phyloP scores from a whole-genome alignment of 192 early-diverging fungal genomes.

The Coemansia reversa region DNA sequence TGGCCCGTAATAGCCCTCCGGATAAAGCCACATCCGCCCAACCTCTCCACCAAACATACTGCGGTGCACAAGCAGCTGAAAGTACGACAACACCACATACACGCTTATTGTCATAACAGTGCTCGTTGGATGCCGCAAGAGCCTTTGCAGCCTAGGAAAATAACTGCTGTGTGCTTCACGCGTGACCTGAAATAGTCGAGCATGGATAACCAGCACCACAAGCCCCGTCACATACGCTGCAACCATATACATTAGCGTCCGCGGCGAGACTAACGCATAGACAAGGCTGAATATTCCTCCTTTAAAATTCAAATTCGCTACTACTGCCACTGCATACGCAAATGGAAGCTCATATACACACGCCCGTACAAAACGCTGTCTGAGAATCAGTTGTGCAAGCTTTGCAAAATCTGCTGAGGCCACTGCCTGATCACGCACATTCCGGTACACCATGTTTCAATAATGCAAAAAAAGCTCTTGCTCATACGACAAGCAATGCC shows the following conservation, averaged over 20 bases:
- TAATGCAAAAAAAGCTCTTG: neutral
- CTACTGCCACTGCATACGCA: conserved; percentile 37
- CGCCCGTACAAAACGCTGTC: conserved; percentile 47
- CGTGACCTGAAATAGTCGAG: conserved; percentile 33
- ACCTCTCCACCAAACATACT: conserved; percentile 29
- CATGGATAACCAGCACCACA: conserved; percentile 23
- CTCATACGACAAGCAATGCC: neutral
- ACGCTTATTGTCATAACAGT: conserved; percentile 16
- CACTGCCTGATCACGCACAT: conserved; percentile 35
- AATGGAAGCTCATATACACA: conserved; percentile 41
- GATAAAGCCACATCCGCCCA: conserved; percentile 45
- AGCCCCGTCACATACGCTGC: conserved; percentile 33
- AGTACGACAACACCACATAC: conserved; percentile 23
- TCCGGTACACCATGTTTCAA: conserved; percentile 24
- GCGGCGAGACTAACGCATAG: conserved; percentile 30
- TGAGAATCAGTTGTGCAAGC: conserved; percentile 29
- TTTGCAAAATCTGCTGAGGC: conserved; percentile 51
- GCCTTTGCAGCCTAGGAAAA: conserved; percentile 46
- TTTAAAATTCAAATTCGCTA: conserved; percentile 30
- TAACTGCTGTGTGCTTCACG: conserved; percentile 42
- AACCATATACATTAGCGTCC: conserved; percentile 32
- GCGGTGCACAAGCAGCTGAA: conserved; percentile 30
- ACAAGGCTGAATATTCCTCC: conserved; percentile 24
- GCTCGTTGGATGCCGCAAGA: conserved; percentile 31
- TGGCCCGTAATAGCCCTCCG: conserved; percentile 45